Conservation (phyloP, 768 basidiomycete genomes). For the Boletus rubescentipes region DNA sequence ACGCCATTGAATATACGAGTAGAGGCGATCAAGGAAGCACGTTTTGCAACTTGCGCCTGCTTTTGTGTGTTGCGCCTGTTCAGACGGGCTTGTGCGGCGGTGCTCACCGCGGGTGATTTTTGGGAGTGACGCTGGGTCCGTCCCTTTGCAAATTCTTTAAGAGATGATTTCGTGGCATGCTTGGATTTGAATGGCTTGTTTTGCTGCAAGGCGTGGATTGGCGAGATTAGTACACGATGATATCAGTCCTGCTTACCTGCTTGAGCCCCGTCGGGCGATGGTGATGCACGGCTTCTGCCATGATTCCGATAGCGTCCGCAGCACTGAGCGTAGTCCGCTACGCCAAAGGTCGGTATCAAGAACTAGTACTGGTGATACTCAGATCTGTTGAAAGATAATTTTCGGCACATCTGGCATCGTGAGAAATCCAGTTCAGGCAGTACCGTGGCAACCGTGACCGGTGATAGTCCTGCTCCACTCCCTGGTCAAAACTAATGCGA, state of each 20-base stretch:
- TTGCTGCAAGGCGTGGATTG: constrained; percentile 43
- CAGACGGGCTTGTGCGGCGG: constrained; percentile 64
- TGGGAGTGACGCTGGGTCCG: constrained; percentile 53
- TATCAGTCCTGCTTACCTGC: constrained; percentile 49
- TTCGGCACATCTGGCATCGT: not conserved
- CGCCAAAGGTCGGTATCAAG: not conserved
- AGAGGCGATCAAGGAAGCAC: constrained; percentile 62
- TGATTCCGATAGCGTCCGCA: constrained; percentile 10
- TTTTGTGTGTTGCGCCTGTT: constrained; percentile 86
- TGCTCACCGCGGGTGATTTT: constrained; percentile 50
- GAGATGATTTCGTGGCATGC: constrained; percentile 79
- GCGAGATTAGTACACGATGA: not conserved
- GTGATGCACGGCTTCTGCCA: constrained; percentile 49
- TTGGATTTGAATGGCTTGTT: constrained; percentile 94
- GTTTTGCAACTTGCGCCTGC: constrained; percentile 75
- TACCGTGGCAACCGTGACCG: no score
- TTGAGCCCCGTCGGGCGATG: constrained; percentile 77
- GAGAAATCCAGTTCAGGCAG: not conserved
- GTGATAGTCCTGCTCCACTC: no score
- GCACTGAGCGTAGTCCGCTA: not conserved
- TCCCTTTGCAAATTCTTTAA: constrained; percentile 86
- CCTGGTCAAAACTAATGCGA: no score
- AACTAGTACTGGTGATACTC: no score
- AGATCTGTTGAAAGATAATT: not conserved
- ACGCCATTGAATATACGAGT: constrained; percentile 77